Evolutionary conservation across 2,329 filamentous ascomycete species (phyloP).

Genomic region (Fusarium duplospermum): DNA sequence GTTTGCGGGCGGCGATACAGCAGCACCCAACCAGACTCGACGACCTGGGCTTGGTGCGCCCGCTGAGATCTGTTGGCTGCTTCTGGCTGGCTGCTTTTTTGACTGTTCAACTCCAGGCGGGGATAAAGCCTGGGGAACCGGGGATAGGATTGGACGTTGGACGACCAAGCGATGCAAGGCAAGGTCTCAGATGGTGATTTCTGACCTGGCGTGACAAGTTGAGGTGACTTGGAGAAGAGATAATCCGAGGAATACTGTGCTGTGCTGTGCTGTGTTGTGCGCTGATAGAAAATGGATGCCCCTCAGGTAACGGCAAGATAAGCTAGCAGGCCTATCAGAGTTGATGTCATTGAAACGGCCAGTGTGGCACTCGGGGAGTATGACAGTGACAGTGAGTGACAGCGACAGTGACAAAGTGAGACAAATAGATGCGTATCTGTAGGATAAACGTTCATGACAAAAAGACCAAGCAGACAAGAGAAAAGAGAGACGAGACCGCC

Average conservation of each 20-base stretch:
- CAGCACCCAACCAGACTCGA: conserved; percentile 32
- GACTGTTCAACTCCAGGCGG: conserved; percentile 28
- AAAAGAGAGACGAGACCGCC: background rate
- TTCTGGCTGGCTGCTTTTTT: conserved; percentile 21
- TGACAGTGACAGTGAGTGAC: background rate
- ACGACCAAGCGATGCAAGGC: conserved; percentile 19
- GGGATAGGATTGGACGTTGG: conserved; percentile 37
- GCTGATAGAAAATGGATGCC: background rate
- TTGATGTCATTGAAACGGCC: conserved; percentile 59
- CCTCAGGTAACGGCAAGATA: conserved; percentile 68
- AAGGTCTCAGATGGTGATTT: conserved; percentile 19
- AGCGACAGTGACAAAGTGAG: background rate
- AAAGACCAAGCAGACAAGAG: background rate
- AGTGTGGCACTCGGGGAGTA: background rate
- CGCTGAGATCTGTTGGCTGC: conserved; percentile 33
- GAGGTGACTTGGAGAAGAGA: conserved; percentile 21
- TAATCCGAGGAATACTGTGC: conserved; percentile 16
- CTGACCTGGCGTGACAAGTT: conserved; percentile 16
- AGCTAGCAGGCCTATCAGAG: conserved; percentile 63
- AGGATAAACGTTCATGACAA: background rate
- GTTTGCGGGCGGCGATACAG: conserved; percentile 28
- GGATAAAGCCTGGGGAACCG: conserved; percentile 40
- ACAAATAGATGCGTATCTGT: conserved; percentile 3
- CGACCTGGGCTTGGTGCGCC: conserved; percentile 36
- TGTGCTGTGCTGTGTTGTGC: background rate